Conservation (phyloP, 2,329 filamentous ascomycete species). For the Talaromyces sp. region DNA sequence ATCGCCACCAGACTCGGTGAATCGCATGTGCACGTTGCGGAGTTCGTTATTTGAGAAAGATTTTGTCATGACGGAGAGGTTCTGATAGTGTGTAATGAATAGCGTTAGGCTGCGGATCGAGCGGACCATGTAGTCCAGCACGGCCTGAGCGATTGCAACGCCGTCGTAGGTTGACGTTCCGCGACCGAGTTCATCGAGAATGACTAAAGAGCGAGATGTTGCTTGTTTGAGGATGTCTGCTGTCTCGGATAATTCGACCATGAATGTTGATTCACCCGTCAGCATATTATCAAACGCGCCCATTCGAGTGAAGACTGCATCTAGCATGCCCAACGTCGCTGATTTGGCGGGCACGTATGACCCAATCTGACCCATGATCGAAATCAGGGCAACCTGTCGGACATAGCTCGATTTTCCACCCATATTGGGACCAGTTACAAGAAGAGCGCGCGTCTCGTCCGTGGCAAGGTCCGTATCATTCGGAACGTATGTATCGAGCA, state of each 20-base stretch:
- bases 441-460: constrained; percentile 65
- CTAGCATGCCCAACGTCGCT: constrained; percentile 73
- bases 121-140: constrained; percentile 77
- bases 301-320: constrained; percentile 93
- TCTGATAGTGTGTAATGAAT: constrained; percentile 98
- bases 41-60: constrained; percentile 63
- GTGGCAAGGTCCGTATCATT: constrained; percentile 75
- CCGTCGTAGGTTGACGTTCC: constrained; percentile 95
- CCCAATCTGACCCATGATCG: constrained; percentile 91
- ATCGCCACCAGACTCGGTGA: constrained; percentile 54
- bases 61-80: constrained; percentile 68
- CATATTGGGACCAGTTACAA: constrained; percentile 98
- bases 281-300: constrained; percentile 96
- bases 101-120: constrained; percentile 74
- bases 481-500: constrained; percentile 83
- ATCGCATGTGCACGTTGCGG: constrained; percentile 91
- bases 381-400: constrained; percentile 82
- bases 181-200: constrained; percentile 89
- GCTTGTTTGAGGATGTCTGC: constrained; percentile 85
- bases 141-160: constrained; percentile 89
- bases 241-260: constrained; percentile 95
- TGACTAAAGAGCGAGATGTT: constrained; percentile 76
- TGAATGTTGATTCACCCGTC: constrained; percentile 91
- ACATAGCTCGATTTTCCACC: constrained; percentile 98
- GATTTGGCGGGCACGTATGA: constrained; percentile 83